Percentiles rank a stretch among this genome's conserved stretches.
Conservation (phyloP, 352 stramenopile species). For the Thalassiosira tumida region DNA sequence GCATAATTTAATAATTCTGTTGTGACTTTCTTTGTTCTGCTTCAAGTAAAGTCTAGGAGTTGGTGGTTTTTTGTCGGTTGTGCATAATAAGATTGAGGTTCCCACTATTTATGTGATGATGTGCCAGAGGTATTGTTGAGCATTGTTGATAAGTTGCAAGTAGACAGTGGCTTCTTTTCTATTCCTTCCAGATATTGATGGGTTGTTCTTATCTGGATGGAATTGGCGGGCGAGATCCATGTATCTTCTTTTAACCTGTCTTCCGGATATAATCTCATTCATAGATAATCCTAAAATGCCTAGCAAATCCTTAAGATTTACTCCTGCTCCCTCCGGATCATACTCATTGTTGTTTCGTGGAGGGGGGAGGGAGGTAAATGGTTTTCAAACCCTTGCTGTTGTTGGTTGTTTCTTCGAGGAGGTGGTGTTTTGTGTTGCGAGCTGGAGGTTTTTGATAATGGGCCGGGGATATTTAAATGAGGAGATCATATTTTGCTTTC, state of each 20-base stretch:
- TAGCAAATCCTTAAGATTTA: too few relatives aligned
- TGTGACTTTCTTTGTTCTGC: too few relatives aligned
- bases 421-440: not conserved
- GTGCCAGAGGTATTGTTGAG: slow-evolving; percentile 38
- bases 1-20: too few relatives aligned
- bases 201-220: slow-evolving; percentile 29
- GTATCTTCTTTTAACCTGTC: slow-evolving; percentile 14
- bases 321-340: not conserved
- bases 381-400: not conserved
- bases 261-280: not conserved
- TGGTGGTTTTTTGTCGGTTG: too few relatives aligned
- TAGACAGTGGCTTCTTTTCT: slow-evolving; percentile 9
- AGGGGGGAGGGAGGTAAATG: not conserved
- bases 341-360: not conserved
- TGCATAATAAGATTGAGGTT: too few relatives aligned
- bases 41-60: too few relatives aligned
- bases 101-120: too few relatives aligned
- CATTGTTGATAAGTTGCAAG: slow-evolving; percentile 63
- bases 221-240: not conserved
- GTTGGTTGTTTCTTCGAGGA: not conserved
- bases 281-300: not conserved
- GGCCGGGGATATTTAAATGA: not conserved
- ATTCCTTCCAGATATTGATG: slow-evolving; percentile 16
- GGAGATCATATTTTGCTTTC: not conserved
- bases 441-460: not conserved